Base-by-base conservation (phyloP, 1,284 basidiomycete genomes). In the Crucibulum parvulum region DNA sequence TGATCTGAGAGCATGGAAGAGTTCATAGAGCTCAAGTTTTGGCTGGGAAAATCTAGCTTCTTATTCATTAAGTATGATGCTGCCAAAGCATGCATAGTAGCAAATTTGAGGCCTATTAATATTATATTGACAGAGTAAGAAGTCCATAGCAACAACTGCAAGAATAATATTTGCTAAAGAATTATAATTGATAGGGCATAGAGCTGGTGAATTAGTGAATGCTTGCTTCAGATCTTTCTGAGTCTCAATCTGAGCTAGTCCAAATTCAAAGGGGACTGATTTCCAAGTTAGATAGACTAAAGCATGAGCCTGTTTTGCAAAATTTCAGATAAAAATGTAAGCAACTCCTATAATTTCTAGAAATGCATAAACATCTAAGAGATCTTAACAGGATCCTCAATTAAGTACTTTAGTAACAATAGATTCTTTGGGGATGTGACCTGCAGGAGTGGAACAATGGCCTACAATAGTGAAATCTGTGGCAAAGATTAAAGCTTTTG, bases 1-100 rank as follows among this genome's bases (percentile, higher is more conserved):
- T 0, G 66, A 64, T 6, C 66, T 62, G 3, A 82, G 64, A 0
- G 76, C 71, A 0, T 73, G 65, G 55, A 73, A 80, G 0, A 81
- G 62, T 0, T 79, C 75, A 56, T 78, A 82, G 0, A 84, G 56
- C 52, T 83, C 76, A 2, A 79, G 57, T 57, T 83, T 83, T 0
- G 78, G 64, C 51, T 83, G 80, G 0, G 75, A 81, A 56, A 79
- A 83, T 0, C 66, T 45, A 0, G 67, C 55, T 61, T 85, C 78
- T 0, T 68, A 31, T 0, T 79, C 72, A 48, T 75, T 79, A 57
- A 74, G 71, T 0, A 72, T 69, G 10, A 84, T 75, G 0, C 76
- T 83, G 0, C 76, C 75, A 56, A 71, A 80, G 7, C 68, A 47
- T 0, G 66, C 62, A 2, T 70, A 70, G 11, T 68, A 68, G 0